phyloP scores from a whole-genome alignment of 139 green algal species.

The Tetraselmis chui region DNA sequence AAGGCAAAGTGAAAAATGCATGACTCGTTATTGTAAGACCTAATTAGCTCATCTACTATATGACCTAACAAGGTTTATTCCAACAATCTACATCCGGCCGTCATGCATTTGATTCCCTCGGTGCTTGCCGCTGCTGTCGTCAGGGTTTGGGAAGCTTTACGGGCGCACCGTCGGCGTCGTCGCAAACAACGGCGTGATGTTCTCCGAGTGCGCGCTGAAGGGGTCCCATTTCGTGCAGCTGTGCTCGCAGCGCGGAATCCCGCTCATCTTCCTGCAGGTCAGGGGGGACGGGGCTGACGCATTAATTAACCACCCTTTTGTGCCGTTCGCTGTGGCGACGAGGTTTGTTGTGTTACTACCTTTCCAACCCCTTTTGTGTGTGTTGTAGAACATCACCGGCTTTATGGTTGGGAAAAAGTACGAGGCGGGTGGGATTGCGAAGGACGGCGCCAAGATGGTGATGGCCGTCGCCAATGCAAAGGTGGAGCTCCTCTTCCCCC shows the following conservation, averaged over 20 bases:
- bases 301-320: too few species aligned
- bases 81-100: too few species aligned
- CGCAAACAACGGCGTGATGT: constrained; percentile 90
- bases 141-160: constrained; percentile 70
- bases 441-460: constrained; percentile 95
- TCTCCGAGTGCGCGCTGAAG: constrained; percentile 81
- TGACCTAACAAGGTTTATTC: too few species aligned
- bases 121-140: not conserved
- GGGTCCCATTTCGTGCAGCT: constrained; percentile 72
- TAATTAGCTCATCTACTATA: too few species aligned
- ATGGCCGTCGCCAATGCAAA: constrained; percentile 75
- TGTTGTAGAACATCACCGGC: constrained; percentile 69
- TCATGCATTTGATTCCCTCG: not conserved
- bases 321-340: too few species aligned
- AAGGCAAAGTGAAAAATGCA: too few species aligned
- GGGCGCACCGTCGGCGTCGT: constrained; percentile 78
- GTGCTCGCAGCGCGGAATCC: constrained; percentile 72
- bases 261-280: constrained; percentile 89
- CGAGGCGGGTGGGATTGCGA: constrained; percentile 89
- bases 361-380: too few species aligned
- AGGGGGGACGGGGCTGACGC: too few species aligned
- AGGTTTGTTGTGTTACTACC: too few species aligned
- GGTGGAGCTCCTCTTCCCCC: too few species aligned
- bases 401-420: constrained; percentile 84
- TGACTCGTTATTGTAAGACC: too few species aligned